Evolutionary conservation across 78 protist species (phyloP).

Genomic region (Capsaspora owczarzaki): DNA sequence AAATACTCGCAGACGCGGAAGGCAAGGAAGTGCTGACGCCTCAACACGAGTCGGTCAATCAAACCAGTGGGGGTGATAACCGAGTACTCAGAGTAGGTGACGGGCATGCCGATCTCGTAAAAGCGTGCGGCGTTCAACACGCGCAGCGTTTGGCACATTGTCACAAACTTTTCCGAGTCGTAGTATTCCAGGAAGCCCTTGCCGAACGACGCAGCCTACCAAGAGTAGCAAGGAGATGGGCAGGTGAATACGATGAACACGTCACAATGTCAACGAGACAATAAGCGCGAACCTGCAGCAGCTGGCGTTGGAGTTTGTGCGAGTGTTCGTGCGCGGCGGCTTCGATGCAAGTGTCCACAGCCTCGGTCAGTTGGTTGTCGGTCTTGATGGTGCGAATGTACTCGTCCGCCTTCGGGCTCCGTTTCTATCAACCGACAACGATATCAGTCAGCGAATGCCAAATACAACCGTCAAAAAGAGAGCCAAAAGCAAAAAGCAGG

Average conservation of each 20-base stretch:
- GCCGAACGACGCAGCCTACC: constrained; percentile 42
- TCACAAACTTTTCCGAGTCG: constrained; percentile 56
- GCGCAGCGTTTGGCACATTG: constrained; percentile 50
- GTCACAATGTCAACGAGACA: no score
- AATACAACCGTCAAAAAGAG: no score
- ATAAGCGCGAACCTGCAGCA: no score
- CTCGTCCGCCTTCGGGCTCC: constrained; percentile 58
- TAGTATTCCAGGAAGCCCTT: constrained; percentile 52
- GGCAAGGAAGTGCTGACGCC: constrained; percentile 65
- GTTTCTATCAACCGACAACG: no score
- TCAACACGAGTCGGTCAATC: constrained; percentile 48
- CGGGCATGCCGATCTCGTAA: constrained; percentile 66
- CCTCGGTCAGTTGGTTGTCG: constrained; percentile 42
- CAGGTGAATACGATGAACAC: no score
- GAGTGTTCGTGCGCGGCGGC: constrained; percentile 68
- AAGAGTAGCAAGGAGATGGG: not conserved
- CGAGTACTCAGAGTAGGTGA: constrained; percentile 55
- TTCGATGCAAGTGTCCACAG: constrained; percentile 63
- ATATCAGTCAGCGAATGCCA: no score
- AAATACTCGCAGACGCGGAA: constrained; percentile 55
- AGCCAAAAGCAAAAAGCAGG: no score
- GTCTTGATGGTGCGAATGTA: constrained; percentile 31
- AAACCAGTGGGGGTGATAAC: constrained; percentile 49
- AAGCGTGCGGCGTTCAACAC: constrained; percentile 43
- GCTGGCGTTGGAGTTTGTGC: constrained; percentile 31